Conservation (phyloP, 164 flowering plant genomes). For the Euptelea pleiosperma region DNA sequence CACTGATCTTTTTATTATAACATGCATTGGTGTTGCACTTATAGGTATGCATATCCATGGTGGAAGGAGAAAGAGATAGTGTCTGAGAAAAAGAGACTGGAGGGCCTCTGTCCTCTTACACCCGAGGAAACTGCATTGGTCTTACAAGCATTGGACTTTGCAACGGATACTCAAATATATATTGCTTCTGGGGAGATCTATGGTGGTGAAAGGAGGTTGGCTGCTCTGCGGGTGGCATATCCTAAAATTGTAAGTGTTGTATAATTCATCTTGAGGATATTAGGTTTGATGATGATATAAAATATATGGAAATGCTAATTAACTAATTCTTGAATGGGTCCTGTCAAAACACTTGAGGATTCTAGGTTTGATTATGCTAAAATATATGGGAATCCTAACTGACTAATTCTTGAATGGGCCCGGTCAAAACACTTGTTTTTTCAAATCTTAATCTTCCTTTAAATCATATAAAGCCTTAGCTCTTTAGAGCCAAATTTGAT, state of each 20-base stretch:
- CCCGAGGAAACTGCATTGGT: slow-evolving; percentile 72
- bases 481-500: not conserved
- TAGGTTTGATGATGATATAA: no score
- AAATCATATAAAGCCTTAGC: no score
- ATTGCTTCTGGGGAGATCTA: slow-evolving; percentile 93
- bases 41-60: slow-evolving; percentile 85
- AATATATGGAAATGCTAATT: no score
- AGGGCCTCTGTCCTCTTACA: slow-evolving; percentile 82
- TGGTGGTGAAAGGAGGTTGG: slow-evolving; percentile 71
- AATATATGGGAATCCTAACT: no score
- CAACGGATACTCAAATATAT: slow-evolving; percentile 62
- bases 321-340: no score
- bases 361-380: no score
- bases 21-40: slow-evolving; percentile 4
- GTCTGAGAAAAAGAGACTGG: slow-evolving; percentile 63
- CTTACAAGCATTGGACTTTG: slow-evolving; percentile 63
- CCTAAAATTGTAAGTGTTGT: slow-evolving; percentile 63
- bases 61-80: slow-evolving; percentile 90
- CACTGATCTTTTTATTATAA: not conserved
- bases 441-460: no score
- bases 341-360: no score
- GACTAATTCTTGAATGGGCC: no score
- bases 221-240: slow-evolving; percentile 54
- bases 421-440: no score
- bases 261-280: not conserved